A percentile compares a stretch with the other conserved stretches of the same genome.
Evolutionary conservation across 2,329 filamentous ascomycete species (phyloP).

Genomic region (Talaromyces sp.): DNA sequence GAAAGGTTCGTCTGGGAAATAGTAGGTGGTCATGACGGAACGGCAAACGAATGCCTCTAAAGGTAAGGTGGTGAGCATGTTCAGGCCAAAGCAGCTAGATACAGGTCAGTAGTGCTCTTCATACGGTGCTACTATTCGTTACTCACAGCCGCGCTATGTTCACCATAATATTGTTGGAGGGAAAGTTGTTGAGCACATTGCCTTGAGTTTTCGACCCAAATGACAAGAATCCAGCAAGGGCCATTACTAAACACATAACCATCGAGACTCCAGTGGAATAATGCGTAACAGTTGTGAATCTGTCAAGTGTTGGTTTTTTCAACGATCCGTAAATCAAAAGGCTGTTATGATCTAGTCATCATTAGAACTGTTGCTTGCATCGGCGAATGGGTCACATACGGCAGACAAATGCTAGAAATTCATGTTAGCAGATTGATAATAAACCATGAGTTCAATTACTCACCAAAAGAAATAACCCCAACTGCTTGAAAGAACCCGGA

Average conservation of each 20-base stretch:
- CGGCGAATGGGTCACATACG: conserved; percentile 41
- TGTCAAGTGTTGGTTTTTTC: conserved; percentile 89
- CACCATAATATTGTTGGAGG: conserved; percentile 83
- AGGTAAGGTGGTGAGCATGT: conserved; percentile 96
- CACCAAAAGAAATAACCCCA: conserved; percentile 96
- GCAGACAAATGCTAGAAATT: conserved; percentile 59
- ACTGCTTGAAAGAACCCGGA: conserved; percentile 90
- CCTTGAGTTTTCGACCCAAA: conserved; percentile 90
- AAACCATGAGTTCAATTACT: conserved; percentile 23
- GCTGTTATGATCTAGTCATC: conserved; percentile 74
- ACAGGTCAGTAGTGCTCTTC: conserved; percentile 23
- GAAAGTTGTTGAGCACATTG: conserved; percentile 98
- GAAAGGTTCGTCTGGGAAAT: conserved; percentile 68
- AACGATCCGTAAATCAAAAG: conserved; percentile 96
- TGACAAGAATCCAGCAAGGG: conserved; percentile 81
- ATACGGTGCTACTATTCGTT: neutral
- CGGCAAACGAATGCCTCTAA: conserved; percentile 97
- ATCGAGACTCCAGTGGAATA: conserved; percentile 88
- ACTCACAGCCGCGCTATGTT: conserved; percentile 78
- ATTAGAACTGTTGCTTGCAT: conserved; percentile 22
- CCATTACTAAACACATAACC: conserved; percentile 86
- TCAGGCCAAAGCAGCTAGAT: conserved; percentile 78
- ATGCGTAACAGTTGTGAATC: conserved; percentile 89
- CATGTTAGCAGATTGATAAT: conserved; percentile 26
- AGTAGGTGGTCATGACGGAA: conserved; percentile 92